These are phyloP conservation scores for Coprinopsis cinerea DNA, from an alignment of 768 basidiomycete genomes.

Conservation along the genomic window DNA sequence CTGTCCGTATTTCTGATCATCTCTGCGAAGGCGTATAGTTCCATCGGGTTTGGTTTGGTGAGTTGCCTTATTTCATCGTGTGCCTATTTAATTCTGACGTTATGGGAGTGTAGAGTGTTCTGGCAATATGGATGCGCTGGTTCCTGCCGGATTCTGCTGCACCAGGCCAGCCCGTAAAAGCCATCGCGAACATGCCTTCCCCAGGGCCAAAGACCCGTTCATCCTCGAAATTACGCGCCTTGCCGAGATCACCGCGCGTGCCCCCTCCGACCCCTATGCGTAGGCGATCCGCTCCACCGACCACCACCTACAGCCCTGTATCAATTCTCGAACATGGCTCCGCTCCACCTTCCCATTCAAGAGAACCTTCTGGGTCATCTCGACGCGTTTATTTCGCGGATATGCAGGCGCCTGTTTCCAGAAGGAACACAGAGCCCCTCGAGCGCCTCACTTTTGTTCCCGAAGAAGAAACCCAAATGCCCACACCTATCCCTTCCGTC, in stretches of 20 bases:
- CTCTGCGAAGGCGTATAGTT: constrained; percentile 27
- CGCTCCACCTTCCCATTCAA: constrained; percentile 11
- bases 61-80: constrained; percentile 11
- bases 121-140: constrained; percentile 40
- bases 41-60: constrained; percentile 36
- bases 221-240: not conserved
- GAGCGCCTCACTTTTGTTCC: constrained; percentile 3
- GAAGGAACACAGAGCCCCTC: constrained; percentile 18
- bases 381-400: constrained; percentile 30
- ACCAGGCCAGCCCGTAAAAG: not conserved
- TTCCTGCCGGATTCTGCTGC: constrained; percentile 21
- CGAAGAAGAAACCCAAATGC: no score
- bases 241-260: constrained; percentile 8
- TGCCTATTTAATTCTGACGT: constrained; percentile 1
- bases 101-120: constrained; percentile 30
- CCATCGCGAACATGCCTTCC: not conserved
- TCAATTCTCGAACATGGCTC: not conserved
- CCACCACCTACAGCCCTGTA: not conserved
- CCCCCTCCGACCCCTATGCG: constrained; percentile 3
- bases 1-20: constrained; percentile 23
- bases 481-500: no score
- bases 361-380: no score
- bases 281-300: not conserved
- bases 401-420: constrained; percentile 12
- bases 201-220: not conserved